These are phyloP conservation scores for Boeremia lycopersici DNA, from an alignment of 2,329 filamentous ascomycete genomes.

Conservation along the genomic window DNA sequence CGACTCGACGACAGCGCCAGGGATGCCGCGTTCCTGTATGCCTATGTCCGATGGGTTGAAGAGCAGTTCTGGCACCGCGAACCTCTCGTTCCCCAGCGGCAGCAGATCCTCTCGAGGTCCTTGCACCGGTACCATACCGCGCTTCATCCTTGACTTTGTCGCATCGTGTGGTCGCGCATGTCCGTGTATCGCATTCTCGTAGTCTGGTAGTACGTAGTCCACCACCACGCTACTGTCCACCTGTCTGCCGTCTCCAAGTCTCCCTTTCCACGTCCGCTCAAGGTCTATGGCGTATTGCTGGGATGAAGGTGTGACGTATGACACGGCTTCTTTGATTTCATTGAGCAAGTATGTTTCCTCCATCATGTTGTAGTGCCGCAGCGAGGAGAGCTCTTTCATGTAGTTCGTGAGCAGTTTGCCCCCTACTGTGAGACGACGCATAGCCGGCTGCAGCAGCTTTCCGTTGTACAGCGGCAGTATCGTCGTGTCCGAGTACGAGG, in stretches of 20 bases:
- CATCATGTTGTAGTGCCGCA: slow-evolving; percentile 93
- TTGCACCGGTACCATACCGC: slow-evolving; percentile 55
- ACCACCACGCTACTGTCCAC: slow-evolving; percentile 68
- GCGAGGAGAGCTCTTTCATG: slow-evolving; percentile 84
- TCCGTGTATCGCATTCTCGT: slow-evolving; percentile 67
- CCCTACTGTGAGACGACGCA: slow-evolving; percentile 86
- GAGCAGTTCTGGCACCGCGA: slow-evolving; percentile 85
- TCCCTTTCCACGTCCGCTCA: slow-evolving; percentile 77
- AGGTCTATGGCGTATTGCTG: slow-evolving; percentile 71
- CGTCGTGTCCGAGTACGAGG: slow-evolving; percentile 91
- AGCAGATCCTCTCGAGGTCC: slow-evolving; percentile 74
- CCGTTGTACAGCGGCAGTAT: slow-evolving; percentile 85
- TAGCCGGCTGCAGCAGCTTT: slow-evolving; percentile 76
- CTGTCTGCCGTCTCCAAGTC: slow-evolving; percentile 62
- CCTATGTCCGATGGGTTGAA: slow-evolving; percentile 88
- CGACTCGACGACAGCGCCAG: slow-evolving; percentile 81
- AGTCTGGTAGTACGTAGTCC: slow-evolving; percentile 92
- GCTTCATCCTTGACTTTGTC: slow-evolving; percentile 59
- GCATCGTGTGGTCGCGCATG: slow-evolving; percentile 80
- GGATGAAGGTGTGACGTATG: slow-evolving; percentile 75
- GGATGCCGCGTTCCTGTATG: slow-evolving; percentile 79
- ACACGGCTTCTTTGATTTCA: slow-evolving; percentile 90
- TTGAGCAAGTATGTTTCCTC: slow-evolving; percentile 94
- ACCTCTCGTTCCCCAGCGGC: slow-evolving; percentile 89
- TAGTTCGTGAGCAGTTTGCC: slow-evolving; percentile 95